These are phyloP conservation scores for Lenwebbia sp. DNA, from an alignment of 345 rosid genomes.

Conservation along the genomic window DNA sequence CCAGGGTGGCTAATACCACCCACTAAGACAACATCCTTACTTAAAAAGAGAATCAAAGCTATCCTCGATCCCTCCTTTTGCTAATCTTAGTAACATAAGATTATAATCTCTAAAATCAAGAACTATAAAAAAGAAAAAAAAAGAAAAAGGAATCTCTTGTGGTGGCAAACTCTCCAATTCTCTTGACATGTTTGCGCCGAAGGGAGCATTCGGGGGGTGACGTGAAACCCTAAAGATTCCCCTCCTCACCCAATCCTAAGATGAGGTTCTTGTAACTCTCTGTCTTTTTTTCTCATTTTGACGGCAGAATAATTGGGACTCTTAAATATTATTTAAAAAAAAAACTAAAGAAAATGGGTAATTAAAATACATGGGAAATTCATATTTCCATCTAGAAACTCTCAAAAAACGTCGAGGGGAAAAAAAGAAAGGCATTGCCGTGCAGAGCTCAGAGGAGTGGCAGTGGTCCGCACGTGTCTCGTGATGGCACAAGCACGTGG, in stretches of 20 bases:
- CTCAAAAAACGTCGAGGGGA: background rate
- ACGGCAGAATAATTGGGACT: background rate
- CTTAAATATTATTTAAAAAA: background rate
- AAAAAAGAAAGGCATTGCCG: background rate
- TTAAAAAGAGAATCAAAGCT: slow-evolving; percentile 2
- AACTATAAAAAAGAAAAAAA: background rate
- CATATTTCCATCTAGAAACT: background rate
- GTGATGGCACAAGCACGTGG: slow-evolving; percentile 35
- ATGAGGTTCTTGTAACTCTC: background rate
- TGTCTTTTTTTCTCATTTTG: background rate
- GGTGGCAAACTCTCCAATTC: slow-evolving; percentile 7
- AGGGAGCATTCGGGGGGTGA: slow-evolving; percentile 24
- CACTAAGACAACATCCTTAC: slow-evolving; percentile 5
- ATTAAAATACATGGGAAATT: background rate
- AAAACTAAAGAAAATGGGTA: background rate
- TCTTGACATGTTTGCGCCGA: slow-evolving; percentile 31
- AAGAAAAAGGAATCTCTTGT: background rate
- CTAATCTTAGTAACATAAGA: background rate
- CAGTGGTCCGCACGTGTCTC: slow-evolving; percentile 25
- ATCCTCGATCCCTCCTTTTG: background rate
- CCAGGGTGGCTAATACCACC: slow-evolving; percentile 8
- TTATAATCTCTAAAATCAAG: background rate
- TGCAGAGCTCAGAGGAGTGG: background rate
- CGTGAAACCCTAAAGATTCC: slow-evolving; percentile 38
- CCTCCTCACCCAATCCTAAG: background rate